Conservation (phyloP, 2,329 filamentous ascomycete genomes). For the Fusarium stilboides region DNA sequence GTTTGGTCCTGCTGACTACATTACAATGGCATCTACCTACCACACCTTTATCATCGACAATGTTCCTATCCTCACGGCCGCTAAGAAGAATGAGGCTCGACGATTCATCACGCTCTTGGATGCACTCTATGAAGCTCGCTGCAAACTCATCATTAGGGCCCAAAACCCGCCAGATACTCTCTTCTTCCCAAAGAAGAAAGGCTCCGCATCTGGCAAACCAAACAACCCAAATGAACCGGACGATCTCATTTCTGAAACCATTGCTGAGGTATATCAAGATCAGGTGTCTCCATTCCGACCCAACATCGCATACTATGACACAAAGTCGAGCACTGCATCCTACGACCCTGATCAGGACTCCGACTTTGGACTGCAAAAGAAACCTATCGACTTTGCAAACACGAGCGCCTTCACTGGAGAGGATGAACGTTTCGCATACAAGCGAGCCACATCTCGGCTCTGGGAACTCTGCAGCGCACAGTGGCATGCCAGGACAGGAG, state of each 20-base stretch:
- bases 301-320: slow-evolving; percentile 78
- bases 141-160: slow-evolving; percentile 80
- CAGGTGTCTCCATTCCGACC: slow-evolving; percentile 82
- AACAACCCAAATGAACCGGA: slow-evolving; percentile 43
- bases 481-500: slow-evolving; percentile 77
- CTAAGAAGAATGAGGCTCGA: slow-evolving; percentile 85
- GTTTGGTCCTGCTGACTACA: slow-evolving; percentile 86
- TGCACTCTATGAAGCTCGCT: slow-evolving; percentile 85
- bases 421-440: slow-evolving; percentile 86
- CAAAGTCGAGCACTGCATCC: slow-evolving; percentile 60
- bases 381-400: slow-evolving; percentile 75
- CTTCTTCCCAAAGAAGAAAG: slow-evolving; percentile 78
- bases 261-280: slow-evolving; percentile 82
- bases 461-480: slow-evolving; percentile 84
- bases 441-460: slow-evolving; percentile 80
- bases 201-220: slow-evolving; percentile 14
- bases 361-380: slow-evolving; percentile 63
- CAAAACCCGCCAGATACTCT: slow-evolving; percentile 78
- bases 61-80: slow-evolving; percentile 75
- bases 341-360: slow-evolving; percentile 73
- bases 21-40: slow-evolving; percentile 83
- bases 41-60: slow-evolving; percentile 83
- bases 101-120: slow-evolving; percentile 86
- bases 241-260: slow-evolving; percentile 62
- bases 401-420: slow-evolving; percentile 81